phyloP scores from a whole-genome alignment of 2,329 filamentous ascomycete genomes.

The Endothia cerciana region DNA sequence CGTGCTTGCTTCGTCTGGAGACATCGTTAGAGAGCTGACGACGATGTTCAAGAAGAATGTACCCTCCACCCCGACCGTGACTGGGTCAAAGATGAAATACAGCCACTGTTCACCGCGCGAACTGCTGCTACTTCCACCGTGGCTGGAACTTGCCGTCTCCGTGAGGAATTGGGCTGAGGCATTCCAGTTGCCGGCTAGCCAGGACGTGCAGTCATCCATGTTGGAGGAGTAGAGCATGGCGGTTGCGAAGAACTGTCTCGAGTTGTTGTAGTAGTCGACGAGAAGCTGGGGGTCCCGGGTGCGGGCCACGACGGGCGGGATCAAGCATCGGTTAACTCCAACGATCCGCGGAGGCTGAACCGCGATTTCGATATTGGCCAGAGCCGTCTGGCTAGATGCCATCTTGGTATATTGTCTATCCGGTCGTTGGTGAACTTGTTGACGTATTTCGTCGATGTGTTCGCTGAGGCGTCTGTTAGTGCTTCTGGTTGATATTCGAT shows the following conservation, averaged over 20 bases:
- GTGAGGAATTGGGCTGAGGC: constrained; percentile 4
- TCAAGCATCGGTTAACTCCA: not conserved
- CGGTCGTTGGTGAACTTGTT: not conserved
- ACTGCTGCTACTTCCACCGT: constrained; percentile 17
- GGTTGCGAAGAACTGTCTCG: constrained; percentile 8
- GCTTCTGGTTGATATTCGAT: no score
- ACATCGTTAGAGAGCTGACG: not conserved
- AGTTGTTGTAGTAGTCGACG: not conserved
- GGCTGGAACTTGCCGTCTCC: not conserved
- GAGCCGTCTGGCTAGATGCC: not conserved
- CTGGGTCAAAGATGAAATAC: constrained; percentile 21
- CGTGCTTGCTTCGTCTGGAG: not conserved
- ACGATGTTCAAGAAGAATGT: constrained; percentile 7
- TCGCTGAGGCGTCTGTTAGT: no score
- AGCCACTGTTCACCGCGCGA: constrained; percentile 13
- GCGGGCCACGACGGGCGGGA: constrained; percentile 26
- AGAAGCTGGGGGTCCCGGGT: constrained; percentile 14
- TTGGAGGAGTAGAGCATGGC: constrained; percentile 13
- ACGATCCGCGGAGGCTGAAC: constrained; percentile 19
- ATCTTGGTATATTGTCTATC: not conserved
- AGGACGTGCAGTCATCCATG: not conserved
- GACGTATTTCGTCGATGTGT: not conserved
- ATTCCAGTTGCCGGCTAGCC: constrained; percentile 3
- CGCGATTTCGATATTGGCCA: constrained; percentile 18
- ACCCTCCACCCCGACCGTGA: constrained; percentile 4